Base-by-base conservation (phyloP, 345 rosid genomes). In the Linum trigynum region DNA sequence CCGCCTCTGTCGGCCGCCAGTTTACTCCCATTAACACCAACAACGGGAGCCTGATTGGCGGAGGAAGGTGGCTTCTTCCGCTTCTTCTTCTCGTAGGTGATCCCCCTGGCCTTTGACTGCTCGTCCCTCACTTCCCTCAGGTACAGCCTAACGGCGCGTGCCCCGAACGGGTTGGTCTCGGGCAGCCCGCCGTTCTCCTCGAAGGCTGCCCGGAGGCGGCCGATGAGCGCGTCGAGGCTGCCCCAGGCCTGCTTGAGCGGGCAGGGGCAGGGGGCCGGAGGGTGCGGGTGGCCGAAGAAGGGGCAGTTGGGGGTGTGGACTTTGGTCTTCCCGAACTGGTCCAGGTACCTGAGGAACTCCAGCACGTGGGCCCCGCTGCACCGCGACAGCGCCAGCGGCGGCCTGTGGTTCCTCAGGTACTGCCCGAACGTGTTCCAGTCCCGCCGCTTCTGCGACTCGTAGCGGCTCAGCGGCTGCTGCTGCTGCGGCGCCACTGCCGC, bases 111-210 rank as follows among this genome's bases (percentile, higher is more conserved):
- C 39, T 59, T 59, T 4, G 40, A 7, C 39, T 59, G 62, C 15
- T 59, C 62, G 39, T 59, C 62, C 39, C 62, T 59, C 62, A 59
- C 62, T 59, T 59, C 62, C 62, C 62, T 59, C 62, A 59, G 37
- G 39, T 59, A 59, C 14, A 59, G 40, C 62, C 62, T 59, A 12
- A 59, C 62, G 3, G 62, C 62, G 12, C 40, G 35, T 14, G 62
- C 62, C 10, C 62, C 62, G 14, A 59, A 59, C 62, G 62, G 62
- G 62, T 59, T 59, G 39, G 62, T 59, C 62, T 59, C 62, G 14
- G 62, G 62, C 39, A 59, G 14, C 40, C 62, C 62, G 5, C 62
- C 62, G 62, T 59, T 59, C 62, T 59, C 62, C 39, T 59, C 62
- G 4, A 59, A 59, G 4, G 62, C 62, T 23, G 62, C 62, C 40